Percentiles rank a stretch among this genome's conserved stretches.
Conservation (phyloP, 805 yeast species). For the Ogataea trehaloabstinens region DNA sequence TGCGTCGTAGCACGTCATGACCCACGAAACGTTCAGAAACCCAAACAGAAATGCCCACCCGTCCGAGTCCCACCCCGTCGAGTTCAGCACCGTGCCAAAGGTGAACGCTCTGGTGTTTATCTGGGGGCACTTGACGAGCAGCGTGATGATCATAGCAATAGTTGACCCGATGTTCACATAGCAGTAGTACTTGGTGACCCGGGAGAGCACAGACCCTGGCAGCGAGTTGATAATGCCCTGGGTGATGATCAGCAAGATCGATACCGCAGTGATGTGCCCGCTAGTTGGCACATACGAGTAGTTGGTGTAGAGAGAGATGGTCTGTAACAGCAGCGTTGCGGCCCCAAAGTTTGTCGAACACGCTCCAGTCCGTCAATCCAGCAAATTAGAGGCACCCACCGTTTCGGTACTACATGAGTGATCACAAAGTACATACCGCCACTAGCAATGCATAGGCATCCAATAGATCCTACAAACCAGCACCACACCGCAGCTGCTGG, state of each 20-base stretch:
- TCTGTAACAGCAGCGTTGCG: conserved; percentile 45
- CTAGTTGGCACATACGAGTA: conserved; percentile 39
- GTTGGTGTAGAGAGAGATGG: conserved; percentile 39
- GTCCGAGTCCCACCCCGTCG: conserved; percentile 48
- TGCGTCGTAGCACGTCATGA: conserved; percentile 57
- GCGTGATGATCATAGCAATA: conserved; percentile 49
- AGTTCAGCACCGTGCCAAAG: conserved; percentile 45
- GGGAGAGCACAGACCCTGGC: conserved; percentile 48
- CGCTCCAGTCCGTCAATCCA: conserved; percentile 56
- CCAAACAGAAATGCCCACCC: conserved; percentile 60
- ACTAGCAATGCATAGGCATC: conserved; percentile 54
- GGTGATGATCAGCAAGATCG: conserved; percentile 47
- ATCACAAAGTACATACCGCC: conserved; percentile 52
- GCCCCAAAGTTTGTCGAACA: conserved; percentile 54
- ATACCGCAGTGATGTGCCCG: conserved; percentile 47
- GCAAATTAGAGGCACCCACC: conserved; percentile 49
- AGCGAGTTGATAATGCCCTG: conserved; percentile 52
- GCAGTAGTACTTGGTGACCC: conserved; percentile 50
- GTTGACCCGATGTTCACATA: conserved; percentile 48
- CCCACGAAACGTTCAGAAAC: conserved; percentile 59
- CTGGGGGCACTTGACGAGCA: conserved; percentile 51
- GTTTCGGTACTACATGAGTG: conserved; percentile 46
- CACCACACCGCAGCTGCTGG: conserved; percentile 66
- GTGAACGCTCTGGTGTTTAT: conserved; percentile 45
- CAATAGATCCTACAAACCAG: conserved; percentile 54